Conservation (phyloP, 495 filamentous ascomycete genomes). For the Immersiella caudata region DNA sequence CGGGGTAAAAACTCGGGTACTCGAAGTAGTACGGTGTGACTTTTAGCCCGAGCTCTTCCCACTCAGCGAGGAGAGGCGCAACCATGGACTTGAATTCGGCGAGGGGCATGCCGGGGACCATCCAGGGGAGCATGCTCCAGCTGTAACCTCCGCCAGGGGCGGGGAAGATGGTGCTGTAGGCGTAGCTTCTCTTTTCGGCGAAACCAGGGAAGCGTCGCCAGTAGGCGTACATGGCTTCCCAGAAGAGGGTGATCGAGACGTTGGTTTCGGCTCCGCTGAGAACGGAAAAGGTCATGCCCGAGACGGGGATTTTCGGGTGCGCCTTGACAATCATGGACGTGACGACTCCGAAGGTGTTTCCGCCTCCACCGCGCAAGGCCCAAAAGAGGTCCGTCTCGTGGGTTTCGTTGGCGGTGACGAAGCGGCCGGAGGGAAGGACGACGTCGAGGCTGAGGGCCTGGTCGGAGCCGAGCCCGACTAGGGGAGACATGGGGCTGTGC, state of each 20-base stretch:
- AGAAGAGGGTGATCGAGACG: conserved; percentile 50
- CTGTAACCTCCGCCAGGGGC: conserved; percentile 17
- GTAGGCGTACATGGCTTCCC: conserved; percentile 53
- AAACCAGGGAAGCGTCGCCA: conserved; percentile 46
- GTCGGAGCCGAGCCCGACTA: conserved; percentile 53
- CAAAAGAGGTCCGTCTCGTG: conserved; percentile 54
- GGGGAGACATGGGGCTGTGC: conserved; percentile 43
- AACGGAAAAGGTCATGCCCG: conserved; percentile 40
- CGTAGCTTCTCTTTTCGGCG: conserved; percentile 52
- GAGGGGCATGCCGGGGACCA: conserved; percentile 27
- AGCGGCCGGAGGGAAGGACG: conserved; percentile 49
- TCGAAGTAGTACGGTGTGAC: conserved; percentile 33
- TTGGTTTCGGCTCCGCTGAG: conserved; percentile 37
- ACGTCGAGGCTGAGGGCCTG: conserved; percentile 50
- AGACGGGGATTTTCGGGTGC: conserved; percentile 44
- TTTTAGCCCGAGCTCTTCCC: conserved; percentile 39
- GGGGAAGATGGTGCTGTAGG: conserved; percentile 52
- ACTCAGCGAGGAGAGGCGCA: conserved; percentile 42
- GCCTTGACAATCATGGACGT: conserved; percentile 54
- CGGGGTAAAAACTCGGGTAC: conserved; percentile 27
- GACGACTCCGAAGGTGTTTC: conserved; percentile 56
- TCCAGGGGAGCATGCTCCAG: conserved; percentile 29
- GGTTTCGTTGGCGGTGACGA: conserved; percentile 44
- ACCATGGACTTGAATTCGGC: conserved; percentile 35
- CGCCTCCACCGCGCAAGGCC: conserved; percentile 39